Evolutionary conservation across 179 eudicot genomes (phyloP), one percentile per base, ranked within the genome.

Genomic region (Patellifolia procumbens): DNA sequence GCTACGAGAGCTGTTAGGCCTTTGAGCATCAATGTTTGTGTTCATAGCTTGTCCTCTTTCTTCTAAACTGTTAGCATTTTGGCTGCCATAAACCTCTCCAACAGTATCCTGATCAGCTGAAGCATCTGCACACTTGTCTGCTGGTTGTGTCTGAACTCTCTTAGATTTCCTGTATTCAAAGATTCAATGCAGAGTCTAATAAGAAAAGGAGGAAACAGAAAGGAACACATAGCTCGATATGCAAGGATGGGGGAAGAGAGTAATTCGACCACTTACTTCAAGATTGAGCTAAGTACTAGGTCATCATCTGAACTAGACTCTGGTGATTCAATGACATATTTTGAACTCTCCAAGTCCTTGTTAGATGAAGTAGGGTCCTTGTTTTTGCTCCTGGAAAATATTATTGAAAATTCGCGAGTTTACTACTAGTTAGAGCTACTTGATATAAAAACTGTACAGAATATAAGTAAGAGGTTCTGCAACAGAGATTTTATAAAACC

Each of bases 271-370:
- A 75, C 88, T 80, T 85, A 92, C 98, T 73, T 82, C 61, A 86
- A 58, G 61, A 85, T 26, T 52, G 93, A 86, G 80, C 84, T 83
- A 66, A 88, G 80, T 53, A 76, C 53, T 75, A 55, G 32, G 71
- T 90, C 92, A 70, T 88, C 87, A 74, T 87, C 98, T 73, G 92
- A 89, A 76, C 68, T 77, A 72, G 76, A 83, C 48, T 74, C 79
- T 61, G 81, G 68, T 61, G 78, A 81, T 62, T 71, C 73, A 71
- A n/a, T n/a, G n/a, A 49, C 76, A 37, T 60, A 81, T 15, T 43
- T 84, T 74, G 76, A 62, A 79, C 58, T 72, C 46, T 51, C 76
- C 62, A 55, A 64, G 69, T 83, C 78, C 79, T 85, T 76, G 66
- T 35, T 52, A 55, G 61, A 64, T 72, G 71, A 74, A 68, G 63